Evolutionary conservation across 2,329 filamentous ascomycete species (phyloP).

Genomic region (Leptographium lundbergii): DNA sequence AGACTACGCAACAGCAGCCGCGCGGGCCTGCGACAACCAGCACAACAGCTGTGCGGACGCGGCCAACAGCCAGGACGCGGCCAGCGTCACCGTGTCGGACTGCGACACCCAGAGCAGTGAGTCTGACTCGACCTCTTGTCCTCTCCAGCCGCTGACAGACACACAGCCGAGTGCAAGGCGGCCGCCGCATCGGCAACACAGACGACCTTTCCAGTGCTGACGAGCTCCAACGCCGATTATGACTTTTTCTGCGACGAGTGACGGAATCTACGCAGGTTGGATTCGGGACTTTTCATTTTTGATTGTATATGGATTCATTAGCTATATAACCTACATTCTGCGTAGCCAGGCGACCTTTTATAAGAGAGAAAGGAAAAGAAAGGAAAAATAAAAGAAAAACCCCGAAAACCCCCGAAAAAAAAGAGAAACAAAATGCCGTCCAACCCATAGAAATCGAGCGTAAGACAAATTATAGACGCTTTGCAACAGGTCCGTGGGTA

Average conservation of each 20-base stretch:
- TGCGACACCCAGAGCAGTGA: conserved; percentile 33
- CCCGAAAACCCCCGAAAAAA: background rate
- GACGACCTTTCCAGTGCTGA: conserved; percentile 20
- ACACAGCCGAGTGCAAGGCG: conserved; percentile 26
- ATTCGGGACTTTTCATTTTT: background rate
- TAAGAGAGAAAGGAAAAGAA: background rate
- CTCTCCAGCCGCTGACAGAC: background rate
- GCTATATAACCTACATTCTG: background rate
- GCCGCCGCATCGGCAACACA: conserved; percentile 19
- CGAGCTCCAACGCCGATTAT: conserved; percentile 28
- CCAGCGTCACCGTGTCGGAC: conserved; percentile 24
- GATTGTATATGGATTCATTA: background rate
- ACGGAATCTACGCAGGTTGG: background rate
- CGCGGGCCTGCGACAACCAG: conserved; percentile 35
- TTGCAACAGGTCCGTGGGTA: background rate
- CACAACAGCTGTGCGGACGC: conserved; percentile 32
- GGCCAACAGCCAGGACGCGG: conserved; percentile 23
- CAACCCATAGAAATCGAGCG: background rate
- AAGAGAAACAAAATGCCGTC: background rate
- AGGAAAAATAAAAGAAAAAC: background rate
- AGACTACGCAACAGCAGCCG: conserved; percentile 28
- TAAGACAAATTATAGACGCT: background rate
- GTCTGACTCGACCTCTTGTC: too few relatives aligned
- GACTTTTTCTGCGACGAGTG: conserved; percentile 33
- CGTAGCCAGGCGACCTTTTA: background rate